Evolutionary conservation across 2,329 filamentous ascomycete genomes (phyloP).

Genomic region (Sphaerulina vaccinii): DNA sequence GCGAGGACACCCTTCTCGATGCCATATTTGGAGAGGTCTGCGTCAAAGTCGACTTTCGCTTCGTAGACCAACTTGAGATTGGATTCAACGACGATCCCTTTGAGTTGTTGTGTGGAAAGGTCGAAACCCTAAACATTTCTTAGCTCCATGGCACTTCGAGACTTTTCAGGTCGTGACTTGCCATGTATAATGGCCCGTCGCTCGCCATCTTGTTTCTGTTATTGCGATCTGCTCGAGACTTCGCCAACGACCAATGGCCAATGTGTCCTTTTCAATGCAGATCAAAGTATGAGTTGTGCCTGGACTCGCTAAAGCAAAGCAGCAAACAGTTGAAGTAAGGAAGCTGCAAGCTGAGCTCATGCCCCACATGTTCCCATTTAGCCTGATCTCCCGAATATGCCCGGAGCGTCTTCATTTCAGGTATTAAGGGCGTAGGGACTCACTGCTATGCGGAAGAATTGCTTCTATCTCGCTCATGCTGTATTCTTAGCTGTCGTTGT

Average conservation of each 20-base stretch:
- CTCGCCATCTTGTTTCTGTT: constrained; percentile 4
- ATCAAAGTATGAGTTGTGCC: neutral
- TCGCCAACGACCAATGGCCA: no score
- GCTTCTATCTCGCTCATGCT: neutral
- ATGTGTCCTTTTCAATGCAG: neutral
- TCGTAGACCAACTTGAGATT: constrained; percentile 77
- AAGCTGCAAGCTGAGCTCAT: neutral
- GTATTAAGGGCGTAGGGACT: no score
- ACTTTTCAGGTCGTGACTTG: neutral
- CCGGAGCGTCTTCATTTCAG: no score
- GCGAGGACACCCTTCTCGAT: constrained; percentile 85
- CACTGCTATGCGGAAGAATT: neutral
- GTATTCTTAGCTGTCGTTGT: neutral
- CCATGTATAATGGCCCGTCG: constrained; percentile 22
- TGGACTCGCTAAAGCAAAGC: neutral
- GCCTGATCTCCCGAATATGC: neutral
- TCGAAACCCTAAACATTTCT: constrained; percentile 66
- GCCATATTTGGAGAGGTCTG: constrained; percentile 67
- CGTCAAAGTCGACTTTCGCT: constrained; percentile 94
- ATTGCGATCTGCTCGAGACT: neutral
- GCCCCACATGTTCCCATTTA: neutral
- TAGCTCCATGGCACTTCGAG: neutral
- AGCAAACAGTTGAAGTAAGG: neutral
- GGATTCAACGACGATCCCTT: constrained; percentile 85
- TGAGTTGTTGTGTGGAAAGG: constrained; percentile 93